Evolutionary conservation across 2,329 filamentous ascomycete genomes (phyloP), one percentile per base, ranked within the genome.

Genomic region (Curvularia sp.): DNA sequence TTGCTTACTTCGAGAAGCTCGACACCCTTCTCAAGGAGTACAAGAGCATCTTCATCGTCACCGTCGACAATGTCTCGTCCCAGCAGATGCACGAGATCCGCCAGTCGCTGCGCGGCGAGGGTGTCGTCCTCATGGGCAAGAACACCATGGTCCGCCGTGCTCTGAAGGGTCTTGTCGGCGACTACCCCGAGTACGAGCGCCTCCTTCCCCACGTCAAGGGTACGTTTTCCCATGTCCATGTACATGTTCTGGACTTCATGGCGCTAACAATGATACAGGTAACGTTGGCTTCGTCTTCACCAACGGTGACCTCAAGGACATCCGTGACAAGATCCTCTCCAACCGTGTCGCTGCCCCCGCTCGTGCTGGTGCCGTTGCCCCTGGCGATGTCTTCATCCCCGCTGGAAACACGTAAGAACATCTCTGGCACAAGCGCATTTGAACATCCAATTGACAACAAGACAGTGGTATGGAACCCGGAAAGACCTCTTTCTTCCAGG

Each of bases 11-110:
- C 87, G 94, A 97, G 83, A 98, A 98, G 93, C 93, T 99, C 82
- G 96, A 97, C 90, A 82, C 82, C 83, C 89, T 98, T 81, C 90
- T 99, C 81, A 92, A 98, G 86, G 89, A 93, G 81, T 98, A 96
- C 90, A 88, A 88, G 82, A 94, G 91, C 79, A 91, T 98, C 86
- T 98, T 99, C 92, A 93, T 99, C 82, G 93, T 97, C 82, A 88
- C 80, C 79, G 77, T 79, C 67, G 77, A 98, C 92, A 99, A 98
- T 99, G 95, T 99, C 89, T 92, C 90, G 82, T 99, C 95, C 74
- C 95, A 99, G 89, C 96, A 99, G 89, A 99, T 99, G 96, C 95
- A 99, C 92, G 95, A 99, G 89, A 98, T 99, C 82, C 91, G 95
- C 81, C 84, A 89, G 78, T 83, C 92, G 77, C 91, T 99, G 81